Base-by-base conservation (phyloP, 1,139 yeast species). In the Hyphopichia pseudoburtonii region DNA sequence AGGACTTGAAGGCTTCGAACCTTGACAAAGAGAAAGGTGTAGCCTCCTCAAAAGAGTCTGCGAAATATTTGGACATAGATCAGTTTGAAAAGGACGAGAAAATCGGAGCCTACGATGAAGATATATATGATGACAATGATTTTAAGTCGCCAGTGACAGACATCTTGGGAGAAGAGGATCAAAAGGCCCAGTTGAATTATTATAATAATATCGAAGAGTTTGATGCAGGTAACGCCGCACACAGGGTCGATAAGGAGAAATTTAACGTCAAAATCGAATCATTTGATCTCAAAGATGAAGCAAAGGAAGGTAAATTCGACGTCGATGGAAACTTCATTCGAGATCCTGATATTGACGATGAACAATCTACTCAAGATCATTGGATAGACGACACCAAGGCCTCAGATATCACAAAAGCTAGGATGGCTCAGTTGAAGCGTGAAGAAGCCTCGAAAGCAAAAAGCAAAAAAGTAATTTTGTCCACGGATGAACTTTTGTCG, bases 231-330 rank as follows among this genome's bases (percentile, higher is more conserved):
- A 29, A 27, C 11, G n/a, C n/a, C n/a, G n/a, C 12, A 26, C 27
- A 23, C 11, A 35, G 16, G 8, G 8, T 27, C 17, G 43, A 41
- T 5, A 46, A 43, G 33, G 34, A 21, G 25, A 45, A 45, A 19
- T 52, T 57, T 1, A 63, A 56, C 28, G 56, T 60, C 2, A 56
- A 73, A 45, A 40, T 82, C 4, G 92, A 84, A 45, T 76, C 86
- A 0, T 86, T 86, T 57, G 73, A 77, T 51, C 58, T 85, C 35
- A 57, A 71, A 24, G 66, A 76, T 21, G 92, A 85, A 48, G 58
- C 68, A 30, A 73, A 72, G 37, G 80, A 76, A 33, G 92, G 90
- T 1, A 58, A 60, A 3, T 81, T 82, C 39, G 89, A 83, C 50
- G 69, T 62, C 22, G 78, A 76, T 27, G 88, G 89, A 2, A 82